phyloP scores from a whole-genome alignment of 805 yeast species.

The Starmerella sirachaensis region DNA sequence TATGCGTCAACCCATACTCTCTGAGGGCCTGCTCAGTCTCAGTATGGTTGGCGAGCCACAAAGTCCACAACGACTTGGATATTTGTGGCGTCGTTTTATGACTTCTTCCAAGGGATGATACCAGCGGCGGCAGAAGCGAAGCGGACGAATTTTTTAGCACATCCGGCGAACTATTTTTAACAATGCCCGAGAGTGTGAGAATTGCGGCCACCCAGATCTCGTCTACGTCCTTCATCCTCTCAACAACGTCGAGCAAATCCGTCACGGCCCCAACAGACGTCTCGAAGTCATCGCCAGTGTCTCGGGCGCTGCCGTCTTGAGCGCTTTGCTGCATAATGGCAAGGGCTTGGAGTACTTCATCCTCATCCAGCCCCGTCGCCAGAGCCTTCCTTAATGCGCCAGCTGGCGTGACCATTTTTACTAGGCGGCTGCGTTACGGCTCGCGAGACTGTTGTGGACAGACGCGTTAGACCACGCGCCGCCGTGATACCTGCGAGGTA shows the following conservation, averaged over 20 bases:
- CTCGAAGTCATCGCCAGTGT: too few relatives aligned
- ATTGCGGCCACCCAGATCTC: slow-evolving; percentile 1
- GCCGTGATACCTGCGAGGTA: too few relatives aligned
- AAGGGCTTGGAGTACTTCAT: too few relatives aligned
- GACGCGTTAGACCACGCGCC: too few relatives aligned
- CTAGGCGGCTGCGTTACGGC: too few relatives aligned
- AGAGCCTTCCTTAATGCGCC: too few relatives aligned
- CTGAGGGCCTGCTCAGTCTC: slow-evolving; percentile 28
- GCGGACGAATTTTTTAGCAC: neutral
- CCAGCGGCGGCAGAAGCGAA: slow-evolving; percentile 1
- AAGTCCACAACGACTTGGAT: slow-evolving; percentile 15
- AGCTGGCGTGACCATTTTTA: too few relatives aligned
- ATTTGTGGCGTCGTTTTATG: slow-evolving; percentile 1
- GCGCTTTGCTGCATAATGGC: too few relatives aligned
- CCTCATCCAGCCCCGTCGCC: too few relatives aligned
- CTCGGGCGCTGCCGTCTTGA: too few relatives aligned
- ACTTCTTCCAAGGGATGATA: slow-evolving; percentile 2
- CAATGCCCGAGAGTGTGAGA: neutral
- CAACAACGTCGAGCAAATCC: neutral
- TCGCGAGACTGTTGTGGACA: too few relatives aligned
- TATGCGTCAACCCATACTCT: slow-evolving; percentile 25
- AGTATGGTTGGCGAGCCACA: slow-evolving; percentile 31
- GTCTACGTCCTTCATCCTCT: slow-evolving; percentile 1
- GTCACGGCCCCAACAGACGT: too few relatives aligned
- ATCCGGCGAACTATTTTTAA: slow-evolving; percentile 2